phyloP scores from a whole-genome alignment of 2,329 filamentous ascomycete genomes.

The Fusarium xylarioides region DNA sequence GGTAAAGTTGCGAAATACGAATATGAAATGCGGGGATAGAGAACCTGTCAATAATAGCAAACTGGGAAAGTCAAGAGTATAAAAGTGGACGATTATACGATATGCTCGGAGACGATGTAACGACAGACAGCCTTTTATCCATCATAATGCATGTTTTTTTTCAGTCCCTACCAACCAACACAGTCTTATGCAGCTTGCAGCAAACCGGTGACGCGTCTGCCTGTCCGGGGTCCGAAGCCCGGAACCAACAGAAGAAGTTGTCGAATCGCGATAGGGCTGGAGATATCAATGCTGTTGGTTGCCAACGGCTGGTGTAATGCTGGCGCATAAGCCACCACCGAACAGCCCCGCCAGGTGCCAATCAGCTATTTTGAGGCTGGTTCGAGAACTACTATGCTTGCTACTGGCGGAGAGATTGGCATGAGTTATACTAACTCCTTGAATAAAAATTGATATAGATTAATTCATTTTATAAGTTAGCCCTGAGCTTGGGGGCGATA shows the following conservation, averaged over 20 bases:
- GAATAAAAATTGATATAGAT: no score
- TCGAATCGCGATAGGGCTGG: background rate
- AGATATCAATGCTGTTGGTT: background rate
- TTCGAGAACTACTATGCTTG: background rate
- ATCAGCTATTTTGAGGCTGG: background rate
- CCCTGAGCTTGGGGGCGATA: no score
- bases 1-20: background rate
- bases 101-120: background rate
- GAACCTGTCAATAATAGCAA: no score
- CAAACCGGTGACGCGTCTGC: background rate
- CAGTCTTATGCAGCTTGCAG: background rate
- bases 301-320: background rate
- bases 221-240: background rate
- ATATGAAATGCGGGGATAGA: no score
- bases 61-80: rapidly evolving
- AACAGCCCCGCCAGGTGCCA: background rate
- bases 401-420: no score
- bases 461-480: no score
- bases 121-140: background rate
- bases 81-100: background rate
- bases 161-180: no score
- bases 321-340: background rate
- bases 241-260: background rate
- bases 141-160: background rate
- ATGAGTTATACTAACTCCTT: no score